Evolutionary conservation across 2,329 filamentous ascomycete species (phyloP), one percentile per base, ranked within the genome.

Genomic region (Penicillium freii): DNA sequence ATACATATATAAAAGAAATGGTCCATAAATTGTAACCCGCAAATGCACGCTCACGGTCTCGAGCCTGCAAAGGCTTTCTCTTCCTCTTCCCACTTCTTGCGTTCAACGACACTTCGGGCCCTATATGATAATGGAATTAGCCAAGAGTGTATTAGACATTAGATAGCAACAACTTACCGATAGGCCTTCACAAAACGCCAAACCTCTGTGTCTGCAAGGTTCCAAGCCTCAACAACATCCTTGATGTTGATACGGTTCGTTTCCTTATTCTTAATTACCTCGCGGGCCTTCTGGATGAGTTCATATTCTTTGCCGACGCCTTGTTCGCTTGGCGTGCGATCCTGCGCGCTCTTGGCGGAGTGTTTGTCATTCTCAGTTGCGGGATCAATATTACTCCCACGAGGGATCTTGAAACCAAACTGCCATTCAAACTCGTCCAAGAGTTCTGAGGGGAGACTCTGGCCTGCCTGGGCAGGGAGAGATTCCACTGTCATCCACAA

Each of bases 401-500:
- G 80, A 1, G 92, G 90, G 10, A 97, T 81, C 15, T 81, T 79
- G 74, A 97, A 97, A 53, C 93, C 94, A 71, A 97, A 91, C 64
- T 88, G 84, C 91, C 92, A 97, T 69, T 93, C 88, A 2, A 96
- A 78, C 62, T 94, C 89, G n/a, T 82, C 73, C 21, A 79, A 58
- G 34, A 77, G 71, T 15, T 69, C 64, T 2, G 73, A 73, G 3
- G 88, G 85, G 8, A 87, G 76, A 43, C 78, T 77, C 67, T 88
- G 84, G 15, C 71, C 72, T 23, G 69, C 69, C 54, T 73, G 73
- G 1, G 77, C 73, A 6, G 79, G 75, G 1, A 81, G 75, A 15
- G 80, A 79, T 67, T 89, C 86, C n/a, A 90, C 89, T 0, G 87
- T 88, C 21, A 96, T 78, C 92, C 92, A 97, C 21, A 97, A 79